Evolutionary conservation across 768 basidiomycete genomes (phyloP), one percentile per base, ranked within the genome.

Genomic region (Auriscalpium orientale): DNA sequence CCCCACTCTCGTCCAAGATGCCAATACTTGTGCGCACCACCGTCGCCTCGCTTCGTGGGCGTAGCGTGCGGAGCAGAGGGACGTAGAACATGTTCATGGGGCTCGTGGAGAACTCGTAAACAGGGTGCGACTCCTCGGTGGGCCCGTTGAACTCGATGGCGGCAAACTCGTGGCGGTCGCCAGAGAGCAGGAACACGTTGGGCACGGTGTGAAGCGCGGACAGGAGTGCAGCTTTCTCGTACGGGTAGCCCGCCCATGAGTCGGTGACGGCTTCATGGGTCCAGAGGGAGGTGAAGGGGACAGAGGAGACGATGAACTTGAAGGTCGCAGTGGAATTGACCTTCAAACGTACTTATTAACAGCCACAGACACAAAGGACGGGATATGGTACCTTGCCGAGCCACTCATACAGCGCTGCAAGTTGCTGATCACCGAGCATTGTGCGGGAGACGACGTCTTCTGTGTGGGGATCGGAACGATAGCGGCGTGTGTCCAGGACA

Each of bases 101-200:
- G 58, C 76, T 76, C 7, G 87, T 88, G 21, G 84, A 86, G 57
- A 89, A 75, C 64, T 90, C 89, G 46, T 73, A 68, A 28, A 87
- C 74, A 8, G 71, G 60, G 58, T 82, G 72, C 6, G 68, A 60
- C 45, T 66, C 51, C 52, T 66, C 54, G 58, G 71, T 65, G 46
- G 67, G 58, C 56, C 74, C 63, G 53, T 72, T 75, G 66, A 82
- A 85, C 68, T 85, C 80, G 60, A 89, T 77, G 5, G 80, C 80
- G 1, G 87, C 87, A 62, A 89, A 90, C 69, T 90, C 88, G 66
- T 91, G 89, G 20, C 88, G 76, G 65, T 89, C 89, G 8, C 87
- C 88, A 2, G 82, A 83, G 46, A 90, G 69, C 51, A 90, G 65
- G 64, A 85, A 70, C 47, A 88, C 80, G 62, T 90, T 89, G 0